Evolutionary conservation across 441 rosid genomes (phyloP).

Genomic region (Erodium trifolium): DNA sequence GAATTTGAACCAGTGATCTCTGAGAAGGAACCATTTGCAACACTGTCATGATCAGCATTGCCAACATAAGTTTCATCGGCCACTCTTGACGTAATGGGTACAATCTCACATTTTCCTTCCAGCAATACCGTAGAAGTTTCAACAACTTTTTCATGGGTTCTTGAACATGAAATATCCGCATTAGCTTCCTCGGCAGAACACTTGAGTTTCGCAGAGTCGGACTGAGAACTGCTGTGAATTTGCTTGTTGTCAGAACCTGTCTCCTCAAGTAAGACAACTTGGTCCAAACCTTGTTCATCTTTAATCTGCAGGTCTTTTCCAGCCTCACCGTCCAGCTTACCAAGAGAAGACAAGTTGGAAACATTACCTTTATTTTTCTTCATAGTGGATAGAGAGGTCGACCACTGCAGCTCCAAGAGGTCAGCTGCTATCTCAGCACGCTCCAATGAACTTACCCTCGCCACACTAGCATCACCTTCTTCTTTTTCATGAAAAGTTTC

Average conservation of each 20-base stretch:
- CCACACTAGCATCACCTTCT: conserved; percentile 26
- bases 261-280: conserved; percentile 18
- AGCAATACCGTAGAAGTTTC: conserved; percentile 23
- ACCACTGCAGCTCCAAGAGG: conserved; percentile 83
- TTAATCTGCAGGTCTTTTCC: conserved; percentile 16
- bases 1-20: conserved; percentile 21
- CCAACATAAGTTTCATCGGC: conserved; percentile 19
- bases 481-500: conserved; percentile 23
- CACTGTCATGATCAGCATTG: conserved; percentile 20
- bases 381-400: conserved; percentile 53
- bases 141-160: conserved; percentile 23
- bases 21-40: conserved; percentile 12
- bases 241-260: conserved; percentile 23
- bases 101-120: conserved; percentile 25
- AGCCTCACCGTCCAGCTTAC: conserved; percentile 10
- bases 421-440: conserved; percentile 86
- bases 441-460: conserved; percentile 50
- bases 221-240: conserved; percentile 16
- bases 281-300: conserved; percentile 19
- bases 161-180: conserved; percentile 22
- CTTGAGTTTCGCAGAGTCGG: conserved; percentile 23
- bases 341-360: conserved; percentile 24
- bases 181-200: conserved; percentile 24
- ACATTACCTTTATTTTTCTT: conserved; percentile 31
- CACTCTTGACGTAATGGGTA: conserved; percentile 31